Base-by-base conservation (phyloP, 192 early-diverging fungal species). In the Gamsiella multidivaricata region DNA sequence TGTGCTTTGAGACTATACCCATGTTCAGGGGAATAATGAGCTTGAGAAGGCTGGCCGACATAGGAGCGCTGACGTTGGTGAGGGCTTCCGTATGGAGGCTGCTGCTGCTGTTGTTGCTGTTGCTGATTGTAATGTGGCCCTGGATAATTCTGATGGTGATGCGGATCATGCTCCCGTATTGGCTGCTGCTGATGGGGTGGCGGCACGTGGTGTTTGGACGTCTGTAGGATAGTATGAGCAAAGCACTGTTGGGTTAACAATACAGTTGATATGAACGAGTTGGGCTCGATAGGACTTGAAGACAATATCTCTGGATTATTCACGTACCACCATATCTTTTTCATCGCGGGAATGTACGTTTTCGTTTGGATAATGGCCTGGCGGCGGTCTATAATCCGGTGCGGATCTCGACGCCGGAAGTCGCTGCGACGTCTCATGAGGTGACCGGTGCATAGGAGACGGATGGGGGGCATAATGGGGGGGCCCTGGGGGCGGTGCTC, bases 21-120 rank as follows among this genome's bases (percentile, higher is more conserved):
- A 22, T 63, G 60, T 17, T 68, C 65, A 28, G 65, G 61, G 12
- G 65, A 54, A 29, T 64, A 52, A 17, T 63, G 65, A 12, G 59
- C 17, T 26, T 68, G 74, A n/a, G 60, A 62, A 23, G 54, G 29
- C 15, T 65, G 46, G 0, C 66, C 65, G 22, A 53, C 36, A 46
- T 78, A 78, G 23, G 74, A 78, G 25, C 69, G 66, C 49, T 74
- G 70, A 20, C 62, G 70, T 29, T 74, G 70, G 43, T 71, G 69
- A 29, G 61, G 56, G 14, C 56, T 57, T 17, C 37, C 68, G 32
- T 70, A 59, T 23, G 33, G 41, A 39, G 39, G 69, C 20, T 54
- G 33, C 17, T 64, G 74, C 0, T 56, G 60, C 58, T 43, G 43
- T n/a, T 28, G 34, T 37, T 34, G 69, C 12, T 62, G 61, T 23